Evolutionary conservation across 352 stramenopile genomes (phyloP), one percentile per base, ranked within the genome.

Genomic region (Peronosclerospora sorghi): DNA sequence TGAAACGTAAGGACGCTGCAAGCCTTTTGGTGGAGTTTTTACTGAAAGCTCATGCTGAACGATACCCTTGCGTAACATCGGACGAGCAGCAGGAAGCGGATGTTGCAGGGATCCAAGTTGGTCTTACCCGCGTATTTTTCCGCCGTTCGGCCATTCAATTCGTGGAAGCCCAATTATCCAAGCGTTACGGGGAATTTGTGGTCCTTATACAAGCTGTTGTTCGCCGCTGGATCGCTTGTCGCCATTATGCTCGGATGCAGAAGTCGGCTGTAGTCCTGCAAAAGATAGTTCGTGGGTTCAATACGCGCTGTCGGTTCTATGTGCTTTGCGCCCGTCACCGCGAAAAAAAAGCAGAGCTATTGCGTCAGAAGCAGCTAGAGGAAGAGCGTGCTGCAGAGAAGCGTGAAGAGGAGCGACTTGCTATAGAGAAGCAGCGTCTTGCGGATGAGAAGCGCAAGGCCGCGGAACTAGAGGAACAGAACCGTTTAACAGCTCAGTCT

Each of bases 151-250:
- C 74, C 1, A 92, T 92, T 45, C 79, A 92, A 54, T 89, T 86
- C 19, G 79, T 88, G 8, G 79, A 92, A 51, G 79, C 73, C 8
- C 79, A 92, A 51, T 58, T 92, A 7, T 76, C 79, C 10, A 92
- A 92, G 53, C 73, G 79, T 4, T 87, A 92, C 24, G 76, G 72
- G 32, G 79, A 92, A 41, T 88, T 92, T 27, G 77, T 92, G 26
- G 74, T 92, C 27, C 63, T 92, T 10, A 92, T 92, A 35, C 79
- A 92, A 30, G 59, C 76, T 35, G 56, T 62, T n/a, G 75, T 62
- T 29, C 79, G 79, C 24, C 71, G 76, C 0, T 56, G 85, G 24
- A 61, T 88, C 37, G 48, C 51, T 20, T 66, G 66, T 15, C 62
- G 68, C 19, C 58, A 35, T 23, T 87, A 82, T 45, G 43, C 59